Base-by-base conservation (phyloP, 2,329 filamentous ascomycete species). In the Cyphellophora attinorum region DNA sequence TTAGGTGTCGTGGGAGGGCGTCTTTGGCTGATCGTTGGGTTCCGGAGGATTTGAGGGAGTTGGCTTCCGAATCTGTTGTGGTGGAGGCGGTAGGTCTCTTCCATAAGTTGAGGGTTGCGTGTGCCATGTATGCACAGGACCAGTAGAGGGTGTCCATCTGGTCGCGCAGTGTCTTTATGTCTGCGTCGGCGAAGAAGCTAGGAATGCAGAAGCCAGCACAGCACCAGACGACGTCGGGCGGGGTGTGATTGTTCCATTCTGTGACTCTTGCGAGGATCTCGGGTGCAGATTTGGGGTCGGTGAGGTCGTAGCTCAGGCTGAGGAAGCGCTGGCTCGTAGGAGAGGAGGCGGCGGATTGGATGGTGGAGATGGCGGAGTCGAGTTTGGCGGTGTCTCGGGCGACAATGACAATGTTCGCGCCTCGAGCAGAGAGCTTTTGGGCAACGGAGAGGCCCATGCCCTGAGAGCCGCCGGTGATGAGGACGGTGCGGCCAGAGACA, bases 111-210 rank as follows among this genome's bases (percentile, higher is more conserved):
- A 95, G 63, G 12, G 81, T 76, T 13, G 84, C 78, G 54, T 93
- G 85, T 23, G 85, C 81, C 61, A 93, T 83, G 56, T 93, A 91
- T 27, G 81, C 80, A 18, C 79, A 77, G 31, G 85, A 83, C 71
- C 80, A 94, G 64, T 85, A 96, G 61, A 95, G 89, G 48, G 89
- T 74, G 53, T 94, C 85, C 85, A 94, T 94, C 57, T 93, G 85
- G 45, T 70, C 65, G 27, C 80, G 73, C 46, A 86, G 64, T 8
- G 71, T 72, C 5, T 76, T 63, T 34, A 84, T 64, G 6, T 81
- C 70, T 25, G 76, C 76, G 41, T 94, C 83, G 45, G 83, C 58
- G 63, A 89, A 93, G 41, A 93, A 79, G 21, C 74, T 70, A 0
- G 88, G 88, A 11, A 67, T 69, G 5, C 82, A 74, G 44, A 74